Conservation (phyloP, 2,329 filamentous ascomycete species). For the Beauveria pseudobassiana region DNA sequence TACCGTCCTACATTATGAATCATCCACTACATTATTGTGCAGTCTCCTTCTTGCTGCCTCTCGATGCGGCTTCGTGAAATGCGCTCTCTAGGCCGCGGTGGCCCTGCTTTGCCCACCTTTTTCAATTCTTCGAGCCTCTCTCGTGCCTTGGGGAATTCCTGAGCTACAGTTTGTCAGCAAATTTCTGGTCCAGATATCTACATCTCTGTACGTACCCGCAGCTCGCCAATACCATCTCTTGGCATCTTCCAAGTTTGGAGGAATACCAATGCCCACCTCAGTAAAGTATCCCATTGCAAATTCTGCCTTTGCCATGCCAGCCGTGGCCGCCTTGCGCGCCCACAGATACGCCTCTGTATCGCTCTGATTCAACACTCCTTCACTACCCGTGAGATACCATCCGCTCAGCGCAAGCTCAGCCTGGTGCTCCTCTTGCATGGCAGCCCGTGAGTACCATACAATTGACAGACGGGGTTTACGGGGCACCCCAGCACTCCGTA, state of each 20-base stretch:
- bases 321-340: constrained; percentile 86
- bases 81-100: constrained; percentile 65
- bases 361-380: constrained; percentile 81
- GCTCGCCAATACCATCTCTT: constrained; percentile 98
- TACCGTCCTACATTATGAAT: not conserved
- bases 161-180: constrained; percentile 47
- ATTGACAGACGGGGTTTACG: constrained; percentile 78
- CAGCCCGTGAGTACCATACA: constrained; percentile 87
- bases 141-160: constrained; percentile 89
- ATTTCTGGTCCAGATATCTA: not conserved
- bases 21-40: constrained; percentile 63
- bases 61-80: constrained; percentile 76
- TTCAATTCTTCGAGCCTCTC: constrained; percentile 91
- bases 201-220: constrained; percentile 64
- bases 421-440: constrained; percentile 89
- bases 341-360: constrained; percentile 96
- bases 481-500: constrained; percentile 78
- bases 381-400: constrained; percentile 92
- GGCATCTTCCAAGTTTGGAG: constrained; percentile 83
- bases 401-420: constrained; percentile 76
- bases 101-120: constrained; percentile 59
- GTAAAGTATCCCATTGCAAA: constrained; percentile 98
- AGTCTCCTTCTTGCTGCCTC: constrained; percentile 83
- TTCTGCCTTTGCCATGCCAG: constrained; percentile 85
- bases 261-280: constrained; percentile 85